A percentile compares a stretch with the other conserved stretches of the same genome.
phyloP scores from a whole-genome alignment of 352 stramenopile genomes.

The Elongisporangium prolatum region DNA sequence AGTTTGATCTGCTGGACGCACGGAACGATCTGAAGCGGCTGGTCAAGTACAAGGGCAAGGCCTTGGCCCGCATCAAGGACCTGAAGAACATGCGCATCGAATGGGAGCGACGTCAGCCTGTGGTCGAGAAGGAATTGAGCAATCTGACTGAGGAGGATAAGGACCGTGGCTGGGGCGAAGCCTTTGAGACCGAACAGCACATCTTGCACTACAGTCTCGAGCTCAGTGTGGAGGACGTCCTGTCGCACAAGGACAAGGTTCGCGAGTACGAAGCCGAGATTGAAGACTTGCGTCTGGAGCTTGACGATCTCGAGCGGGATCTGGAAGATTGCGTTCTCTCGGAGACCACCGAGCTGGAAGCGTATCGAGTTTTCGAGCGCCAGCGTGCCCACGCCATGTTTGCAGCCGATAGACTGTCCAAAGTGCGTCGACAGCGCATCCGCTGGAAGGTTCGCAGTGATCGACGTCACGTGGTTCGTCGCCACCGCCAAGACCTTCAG shows the following conservation, averaged over 20 bases:
- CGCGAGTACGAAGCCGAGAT: slow-evolving; percentile 71
- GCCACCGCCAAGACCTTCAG: slow-evolving; percentile 32
- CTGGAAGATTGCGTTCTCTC: slow-evolving; percentile 58
- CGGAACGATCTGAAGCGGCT: slow-evolving; percentile 54
- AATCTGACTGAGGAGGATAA: slow-evolving; percentile 64
- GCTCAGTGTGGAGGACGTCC: slow-evolving; percentile 76
- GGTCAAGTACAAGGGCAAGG: slow-evolving; percentile 76
- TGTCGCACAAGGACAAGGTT: slow-evolving; percentile 50
- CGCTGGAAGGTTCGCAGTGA: slow-evolving; percentile 61
- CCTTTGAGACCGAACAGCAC: slow-evolving; percentile 75
- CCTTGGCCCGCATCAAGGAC: slow-evolving; percentile 62
- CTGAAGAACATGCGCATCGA: slow-evolving; percentile 74
- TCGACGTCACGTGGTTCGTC: slow-evolving; percentile 43
- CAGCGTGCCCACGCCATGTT: slow-evolving; percentile 39
- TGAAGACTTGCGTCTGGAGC: slow-evolving; percentile 58
- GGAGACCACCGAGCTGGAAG: slow-evolving; percentile 62
- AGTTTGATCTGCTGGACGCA: slow-evolving; percentile 67
- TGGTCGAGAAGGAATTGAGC: slow-evolving; percentile 67
- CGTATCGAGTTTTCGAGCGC: slow-evolving; percentile 54
- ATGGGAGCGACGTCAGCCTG: slow-evolving; percentile 71
- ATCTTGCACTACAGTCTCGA: slow-evolving; percentile 61
- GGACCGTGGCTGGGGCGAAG: slow-evolving; percentile 71
- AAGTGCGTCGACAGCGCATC: slow-evolving; percentile 51
- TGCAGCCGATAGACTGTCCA: slow-evolving; percentile 21
- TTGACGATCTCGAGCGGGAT: slow-evolving; percentile 79